Percentiles rank a stretch among this genome's conserved stretches.
Conservation (phyloP, 2,329 filamentous ascomycete species). For the Curvularia sp. region DNA sequence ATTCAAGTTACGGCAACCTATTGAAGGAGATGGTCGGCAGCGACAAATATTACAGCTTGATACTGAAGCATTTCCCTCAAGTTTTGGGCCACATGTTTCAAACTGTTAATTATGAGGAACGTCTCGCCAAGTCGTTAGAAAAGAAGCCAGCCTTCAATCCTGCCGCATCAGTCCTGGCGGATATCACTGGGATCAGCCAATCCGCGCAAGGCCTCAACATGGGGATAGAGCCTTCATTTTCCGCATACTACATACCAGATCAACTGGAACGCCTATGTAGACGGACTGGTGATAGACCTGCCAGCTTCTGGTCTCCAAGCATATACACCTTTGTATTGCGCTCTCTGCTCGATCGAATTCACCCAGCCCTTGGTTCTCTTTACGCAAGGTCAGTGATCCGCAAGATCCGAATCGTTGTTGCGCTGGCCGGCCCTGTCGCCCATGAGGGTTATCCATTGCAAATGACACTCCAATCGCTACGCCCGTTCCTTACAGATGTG, state of each 20-base stretch:
- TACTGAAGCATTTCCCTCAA: slow-evolving; percentile 75
- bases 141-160: slow-evolving; percentile 65
- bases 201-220: slow-evolving; percentile 71
- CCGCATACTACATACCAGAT: slow-evolving; percentile 74
- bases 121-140: slow-evolving; percentile 56
- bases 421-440: slow-evolving; percentile 76
- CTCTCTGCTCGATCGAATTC: slow-evolving; percentile 78
- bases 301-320: slow-evolving; percentile 75
- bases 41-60: slow-evolving; percentile 66
- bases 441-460: slow-evolving; percentile 82
- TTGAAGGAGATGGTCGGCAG: slow-evolving; percentile 74
- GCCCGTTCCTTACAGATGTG: slow-evolving; percentile 78
- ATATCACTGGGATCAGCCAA: slow-evolving; percentile 73
- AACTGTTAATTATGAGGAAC: slow-evolving; percentile 59
- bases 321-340: slow-evolving; percentile 77
- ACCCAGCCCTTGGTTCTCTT: slow-evolving; percentile 82
- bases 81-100: slow-evolving; percentile 79
- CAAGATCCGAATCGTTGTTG: slow-evolving; percentile 82
- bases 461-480: slow-evolving; percentile 83
- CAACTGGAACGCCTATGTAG: slow-evolving; percentile 81
- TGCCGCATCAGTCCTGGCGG: slow-evolving; percentile 68
- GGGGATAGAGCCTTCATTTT: slow-evolving; percentile 88
- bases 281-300: slow-evolving; percentile 66
- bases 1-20: slow-evolving; percentile 67
- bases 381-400: slow-evolving; percentile 86